Percentiles rank a stretch among this genome's conserved stretches.
Evolutionary conservation across 2,329 filamentous ascomycete species (phyloP).

Genomic region (Ilyonectria destructans): DNA sequence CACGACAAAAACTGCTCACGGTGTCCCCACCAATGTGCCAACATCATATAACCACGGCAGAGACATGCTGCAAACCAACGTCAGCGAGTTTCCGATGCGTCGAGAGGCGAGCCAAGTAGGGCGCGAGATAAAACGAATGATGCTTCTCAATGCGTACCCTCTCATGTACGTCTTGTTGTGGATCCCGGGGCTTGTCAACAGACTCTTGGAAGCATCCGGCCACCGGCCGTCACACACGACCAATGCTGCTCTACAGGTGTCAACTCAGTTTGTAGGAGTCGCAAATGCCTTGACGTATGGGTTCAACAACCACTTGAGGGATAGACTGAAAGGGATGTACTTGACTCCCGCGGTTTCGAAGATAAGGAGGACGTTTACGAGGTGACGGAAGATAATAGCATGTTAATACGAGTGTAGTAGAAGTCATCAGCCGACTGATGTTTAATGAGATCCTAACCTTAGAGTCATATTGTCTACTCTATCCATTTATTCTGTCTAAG

Average conservation of each 20-base stretch:
- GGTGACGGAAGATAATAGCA: too few relatives aligned
- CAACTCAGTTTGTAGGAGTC: conserved; percentile 44
- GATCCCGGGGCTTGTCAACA: conserved; percentile 43
- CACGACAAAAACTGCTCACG: neutral
- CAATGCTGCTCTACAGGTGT: conserved; percentile 37
- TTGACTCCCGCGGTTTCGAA: conserved; percentile 37
- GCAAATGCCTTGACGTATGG: conserved; percentile 46
- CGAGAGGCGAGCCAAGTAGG: conserved; percentile 37
- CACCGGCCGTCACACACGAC: conserved; percentile 28
- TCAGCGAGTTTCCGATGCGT: conserved; percentile 45
- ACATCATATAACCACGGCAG: neutral
- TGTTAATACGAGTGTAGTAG: too few relatives aligned
- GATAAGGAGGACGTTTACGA: conserved; percentile 12
- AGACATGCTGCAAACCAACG: conserved; percentile 37
- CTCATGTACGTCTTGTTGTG: conserved; percentile 46
- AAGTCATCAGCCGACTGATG: too few relatives aligned
- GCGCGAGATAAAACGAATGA: conserved; percentile 45
- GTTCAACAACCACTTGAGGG: conserved; percentile 45
- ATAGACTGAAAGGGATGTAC: conserved; percentile 37
- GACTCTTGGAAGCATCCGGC: conserved; percentile 42
- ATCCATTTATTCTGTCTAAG: conserved; percentile 35
- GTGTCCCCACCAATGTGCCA: neutral
- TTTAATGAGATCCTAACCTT: too few relatives aligned
- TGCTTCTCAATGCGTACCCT: conserved; percentile 46
- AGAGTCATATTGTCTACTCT: neutral